A percentile compares a stretch with the other conserved stretches of the same genome.
Evolutionary conservation across 805 yeast genomes (phyloP).

Genomic region (Teunomyces kruisii): DNA sequence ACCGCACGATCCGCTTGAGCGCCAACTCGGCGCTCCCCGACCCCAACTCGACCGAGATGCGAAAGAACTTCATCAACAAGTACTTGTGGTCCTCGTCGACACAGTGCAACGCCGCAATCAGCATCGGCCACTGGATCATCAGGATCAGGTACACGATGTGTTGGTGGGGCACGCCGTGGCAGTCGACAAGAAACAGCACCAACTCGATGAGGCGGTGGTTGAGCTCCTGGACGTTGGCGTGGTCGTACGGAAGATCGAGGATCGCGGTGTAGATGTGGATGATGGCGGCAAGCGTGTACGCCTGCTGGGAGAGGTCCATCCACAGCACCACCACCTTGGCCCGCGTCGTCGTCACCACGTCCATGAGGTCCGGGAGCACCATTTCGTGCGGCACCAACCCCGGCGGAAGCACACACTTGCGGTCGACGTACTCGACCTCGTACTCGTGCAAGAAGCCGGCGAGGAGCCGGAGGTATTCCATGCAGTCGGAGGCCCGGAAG

Average conservation of each 20-base stretch:
- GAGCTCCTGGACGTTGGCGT: constrained; percentile 32
- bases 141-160: constrained; percentile 35
- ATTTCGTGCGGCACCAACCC: constrained; percentile 25
- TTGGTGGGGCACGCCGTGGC: constrained; percentile 15
- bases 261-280: constrained; percentile 35
- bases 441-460: constrained; percentile 31
- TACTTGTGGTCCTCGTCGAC: constrained; percentile 31
- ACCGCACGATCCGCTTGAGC: constrained; percentile 23
- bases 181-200: constrained; percentile 21
- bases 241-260: constrained; percentile 29
- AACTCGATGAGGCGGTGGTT: constrained; percentile 27
- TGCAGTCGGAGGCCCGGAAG: constrained; percentile 17
- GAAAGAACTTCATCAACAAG: constrained; percentile 42
- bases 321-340: constrained; percentile 37
- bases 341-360: constrained; percentile 7
- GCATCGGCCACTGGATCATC: constrained; percentile 58
- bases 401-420: constrained; percentile 21
- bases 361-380: constrained; percentile 21
- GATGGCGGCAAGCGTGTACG: constrained; percentile 36
- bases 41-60: constrained; percentile 39
- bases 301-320: constrained; percentile 57
- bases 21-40: constrained; percentile 51
- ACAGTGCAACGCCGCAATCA: constrained; percentile 49
- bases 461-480: constrained; percentile 25
- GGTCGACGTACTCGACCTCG: constrained; percentile 26